These are phyloP conservation scores for Colletotrichum lupini DNA, from an alignment of 2,329 filamentous ascomycete genomes.

Conservation along the genomic window DNA sequence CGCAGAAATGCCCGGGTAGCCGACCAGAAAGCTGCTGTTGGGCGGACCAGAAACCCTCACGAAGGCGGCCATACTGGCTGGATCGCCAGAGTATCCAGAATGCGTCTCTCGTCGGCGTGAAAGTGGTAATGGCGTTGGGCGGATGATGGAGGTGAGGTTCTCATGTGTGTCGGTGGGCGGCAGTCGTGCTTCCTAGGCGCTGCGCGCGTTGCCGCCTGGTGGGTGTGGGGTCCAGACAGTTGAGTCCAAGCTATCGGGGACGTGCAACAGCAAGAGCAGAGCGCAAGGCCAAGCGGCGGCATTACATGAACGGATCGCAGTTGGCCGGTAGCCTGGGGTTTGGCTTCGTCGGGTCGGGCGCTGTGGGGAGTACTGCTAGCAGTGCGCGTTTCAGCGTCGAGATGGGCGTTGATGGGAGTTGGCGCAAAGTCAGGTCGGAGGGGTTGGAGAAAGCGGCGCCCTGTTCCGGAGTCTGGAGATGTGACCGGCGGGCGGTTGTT, in stretches of 20 bases:
- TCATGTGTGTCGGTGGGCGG: constrained; percentile 34
- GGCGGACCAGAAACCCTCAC: constrained; percentile 97
- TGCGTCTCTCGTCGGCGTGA: constrained; percentile 21
- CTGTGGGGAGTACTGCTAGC: constrained; percentile 1
- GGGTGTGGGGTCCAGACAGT: constrained; percentile 34
- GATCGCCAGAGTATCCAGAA: constrained; percentile 16
- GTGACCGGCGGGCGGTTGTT: constrained; percentile 9
- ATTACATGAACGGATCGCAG: constrained; percentile 31
- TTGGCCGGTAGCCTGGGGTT: constrained; percentile 14
- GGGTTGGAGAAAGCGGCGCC: constrained; percentile 16
- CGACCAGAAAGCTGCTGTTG: constrained; percentile 96
- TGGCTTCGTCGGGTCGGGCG: constrained; percentile 14
- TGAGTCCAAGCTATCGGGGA: constrained; percentile 34
- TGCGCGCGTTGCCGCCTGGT: constrained; percentile 36
- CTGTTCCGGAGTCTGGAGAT: background rate
- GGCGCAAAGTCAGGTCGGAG: constrained; percentile 21
- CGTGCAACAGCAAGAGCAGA: constrained; percentile 28
- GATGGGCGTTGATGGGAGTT: constrained; percentile 3
- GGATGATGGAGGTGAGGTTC: constrained; percentile 32
- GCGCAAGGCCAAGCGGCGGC: constrained; percentile 31
- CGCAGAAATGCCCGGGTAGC: constrained; percentile 97
- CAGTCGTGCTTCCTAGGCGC: constrained; percentile 35
- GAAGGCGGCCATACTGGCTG: constrained; percentile 72
- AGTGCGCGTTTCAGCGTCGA: constrained; percentile 16
- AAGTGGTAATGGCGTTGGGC: constrained; percentile 2